Percentiles rank a stretch among this genome's conserved stretches.
phyloP scores from a whole-genome alignment of 106 monocot species.

The Cymbidium sinense region DNA sequence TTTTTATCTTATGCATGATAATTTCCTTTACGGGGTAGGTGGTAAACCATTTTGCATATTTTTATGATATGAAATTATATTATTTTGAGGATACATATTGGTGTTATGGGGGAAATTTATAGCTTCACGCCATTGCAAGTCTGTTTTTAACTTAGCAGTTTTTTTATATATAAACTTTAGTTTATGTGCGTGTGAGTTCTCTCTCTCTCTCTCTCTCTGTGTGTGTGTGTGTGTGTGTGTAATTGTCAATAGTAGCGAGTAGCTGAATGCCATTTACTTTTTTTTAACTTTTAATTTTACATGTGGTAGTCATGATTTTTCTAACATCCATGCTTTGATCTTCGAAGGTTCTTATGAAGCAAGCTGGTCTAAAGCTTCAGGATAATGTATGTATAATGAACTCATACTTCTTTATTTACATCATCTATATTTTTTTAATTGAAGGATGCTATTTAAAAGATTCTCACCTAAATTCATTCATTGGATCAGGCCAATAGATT shows the following conservation, averaged over 20 bases:
- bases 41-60: background rate
- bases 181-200: background rate
- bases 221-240: background rate
- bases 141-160: background rate
- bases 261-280: background rate
- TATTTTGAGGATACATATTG: background rate
- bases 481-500: background rate
- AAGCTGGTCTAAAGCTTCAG: conserved; percentile 85
- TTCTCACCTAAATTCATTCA: no score
- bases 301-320: background rate
- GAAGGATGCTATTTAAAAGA: background rate
- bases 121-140: background rate
- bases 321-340: background rate
- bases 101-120: background rate
- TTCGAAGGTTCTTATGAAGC: conserved; percentile 86
- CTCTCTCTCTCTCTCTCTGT: background rate
- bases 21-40: background rate
- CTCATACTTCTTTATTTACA: background rate
- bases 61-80: background rate
- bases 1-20: background rate
- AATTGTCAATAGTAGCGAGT: background rate
- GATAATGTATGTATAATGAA: conserved; percentile 56
- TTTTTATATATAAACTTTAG: background rate
- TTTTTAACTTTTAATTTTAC: background rate
- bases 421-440: background rate